phyloP scores from a whole-genome alignment of 2,329 filamentous ascomycete species.

The Aspergillus ibericus region DNA sequence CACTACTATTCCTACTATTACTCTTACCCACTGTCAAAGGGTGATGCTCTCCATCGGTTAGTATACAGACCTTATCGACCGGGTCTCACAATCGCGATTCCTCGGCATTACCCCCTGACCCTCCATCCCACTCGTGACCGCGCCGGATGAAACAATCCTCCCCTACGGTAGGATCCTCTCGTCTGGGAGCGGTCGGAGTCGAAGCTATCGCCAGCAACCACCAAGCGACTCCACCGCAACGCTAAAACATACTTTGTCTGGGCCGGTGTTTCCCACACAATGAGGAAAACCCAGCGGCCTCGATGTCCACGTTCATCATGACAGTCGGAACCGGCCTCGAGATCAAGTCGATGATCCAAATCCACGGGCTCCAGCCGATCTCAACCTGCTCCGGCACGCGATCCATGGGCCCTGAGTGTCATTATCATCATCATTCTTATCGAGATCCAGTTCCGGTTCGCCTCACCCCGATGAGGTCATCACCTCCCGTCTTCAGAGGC shows the following conservation, averaged over 20 bases:
- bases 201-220: neutral
- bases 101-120: too few species aligned
- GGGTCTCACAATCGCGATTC: too few species aligned
- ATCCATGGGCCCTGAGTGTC: neutral
- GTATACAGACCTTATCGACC: too few species aligned
- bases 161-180: too few species aligned
- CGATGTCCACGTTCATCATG: neutral
- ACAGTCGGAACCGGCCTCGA: neutral
- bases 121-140: too few species aligned
- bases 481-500: neutral
- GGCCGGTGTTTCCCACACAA: neutral
- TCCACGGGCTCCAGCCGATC: neutral
- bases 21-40: too few species aligned
- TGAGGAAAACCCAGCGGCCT: neutral
- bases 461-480: constrained; percentile 6
- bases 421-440: neutral
- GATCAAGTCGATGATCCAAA: neutral
- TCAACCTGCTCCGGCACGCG: neutral
- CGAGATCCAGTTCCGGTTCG: neutral
- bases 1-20: too few species aligned
- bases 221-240: neutral
- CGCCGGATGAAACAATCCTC: too few species aligned
- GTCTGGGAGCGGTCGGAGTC: neutral
- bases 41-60: too few species aligned
- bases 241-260: neutral